Evolutionary conservation across 108 stramenopile species (phyloP), one percentile per base, ranked within the genome.

Genomic region (Skeletonema potamos): DNA sequence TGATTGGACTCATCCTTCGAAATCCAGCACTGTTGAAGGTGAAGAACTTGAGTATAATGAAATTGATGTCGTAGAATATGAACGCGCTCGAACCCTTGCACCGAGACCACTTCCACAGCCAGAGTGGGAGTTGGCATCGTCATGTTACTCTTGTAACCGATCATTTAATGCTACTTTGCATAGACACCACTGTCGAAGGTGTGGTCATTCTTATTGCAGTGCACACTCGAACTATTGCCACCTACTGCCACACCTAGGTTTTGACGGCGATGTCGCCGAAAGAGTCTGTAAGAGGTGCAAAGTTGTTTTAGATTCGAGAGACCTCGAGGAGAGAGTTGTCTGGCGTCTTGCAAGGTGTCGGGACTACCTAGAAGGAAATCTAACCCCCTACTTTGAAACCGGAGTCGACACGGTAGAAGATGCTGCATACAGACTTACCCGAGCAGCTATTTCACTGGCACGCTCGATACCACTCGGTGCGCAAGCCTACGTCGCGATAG

Each of bases 181-280:
- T 54, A 87, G 97, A 2, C 97, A 97, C 73, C 97, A 97, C 78
- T 97, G 97, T 80, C 72, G 97, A 34, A 74, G 87, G 34, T 97
- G 97, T 82, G 97, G 97, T 17, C 74, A 84, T 24, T 94, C 90
- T 29, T 92, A 78, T 63, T 97, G 96, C 66, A 83, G 86, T 43
- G 43, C 81, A 12, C 92, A 96, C 70, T 89, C 87, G 20, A 48
- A 54, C 3, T 75, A 67, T 39, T 72, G 62, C 46, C 92, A 93
- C 63, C 58, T 48, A 18, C 59, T 97, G 58, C 95, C 93, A 22
- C 92, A 96, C 51, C 72, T 97, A 11, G 95, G 94, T 58, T 92
- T 92, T 72, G 81, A 88, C 51, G 82, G 84, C n/a, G 80, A 87
- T 34, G 84, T 94, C 24, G 80, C 92, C 5, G 92, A 92, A 76